phyloP scores from a whole-genome alignment of 768 basidiomycete species.

The Tylopilus vinaceipallidus region DNA sequence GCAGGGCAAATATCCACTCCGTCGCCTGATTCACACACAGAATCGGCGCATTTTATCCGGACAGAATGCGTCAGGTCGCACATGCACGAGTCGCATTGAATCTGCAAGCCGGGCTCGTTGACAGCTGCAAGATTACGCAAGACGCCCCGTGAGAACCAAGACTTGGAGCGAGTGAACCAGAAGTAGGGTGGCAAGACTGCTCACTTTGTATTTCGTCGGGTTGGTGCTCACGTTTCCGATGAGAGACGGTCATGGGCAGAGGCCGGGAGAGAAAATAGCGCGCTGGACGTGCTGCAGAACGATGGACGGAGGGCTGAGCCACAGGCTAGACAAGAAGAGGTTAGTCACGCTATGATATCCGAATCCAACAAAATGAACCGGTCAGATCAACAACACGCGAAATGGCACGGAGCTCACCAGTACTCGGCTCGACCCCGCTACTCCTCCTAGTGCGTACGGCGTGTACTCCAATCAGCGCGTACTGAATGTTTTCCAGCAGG shows the following conservation, averaged over 20 bases:
- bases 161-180: neutral
- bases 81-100: constrained; percentile 79
- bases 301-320: neutral
- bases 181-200: constrained; percentile 18
- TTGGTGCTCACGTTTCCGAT: constrained; percentile 61
- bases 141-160: constrained; percentile 27
- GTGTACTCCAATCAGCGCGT: neutral
- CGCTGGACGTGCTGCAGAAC: neutral
- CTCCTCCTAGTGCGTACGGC: neutral
- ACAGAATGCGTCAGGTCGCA: constrained; percentile 95
- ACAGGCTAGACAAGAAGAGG: neutral
- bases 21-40: constrained; percentile 64
- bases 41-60: constrained; percentile 93
- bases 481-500: neutral
- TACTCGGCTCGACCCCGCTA: neutral
- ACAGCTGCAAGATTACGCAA: constrained; percentile 50
- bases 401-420: neutral
- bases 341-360: neutral
- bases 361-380: neutral
- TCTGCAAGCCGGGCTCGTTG: constrained; percentile 79
- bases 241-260: constrained; percentile 57
- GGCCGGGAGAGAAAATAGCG: neutral
- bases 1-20: constrained; percentile 92
- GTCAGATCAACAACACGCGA: neutral
- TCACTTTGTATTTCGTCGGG: constrained; percentile 66